Evolutionary conservation across 2,329 filamentous ascomycete species (phyloP).

Genomic region (Capronia coronata): DNA sequence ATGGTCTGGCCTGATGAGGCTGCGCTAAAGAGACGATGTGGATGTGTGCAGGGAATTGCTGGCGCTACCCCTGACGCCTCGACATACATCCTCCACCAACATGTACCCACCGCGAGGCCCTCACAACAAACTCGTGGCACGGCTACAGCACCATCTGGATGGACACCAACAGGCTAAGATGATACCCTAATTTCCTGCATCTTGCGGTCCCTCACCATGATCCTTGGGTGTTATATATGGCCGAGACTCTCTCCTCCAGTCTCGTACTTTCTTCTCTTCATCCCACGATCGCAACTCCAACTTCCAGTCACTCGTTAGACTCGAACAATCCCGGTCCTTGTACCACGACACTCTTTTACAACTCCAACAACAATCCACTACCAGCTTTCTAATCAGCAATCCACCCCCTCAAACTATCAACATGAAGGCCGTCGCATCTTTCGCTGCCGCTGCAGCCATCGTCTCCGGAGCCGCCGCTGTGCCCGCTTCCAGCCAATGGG

Average conservation of each 20-base stretch:
- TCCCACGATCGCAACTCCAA: conserved; percentile 23
- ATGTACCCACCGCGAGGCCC: conserved; percentile 3
- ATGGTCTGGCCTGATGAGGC: neutral
- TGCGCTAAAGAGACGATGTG: neutral
- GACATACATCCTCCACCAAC: conserved; percentile 12
- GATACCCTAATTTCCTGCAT: conserved; percentile 18
- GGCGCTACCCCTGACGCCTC: conserved; percentile 4
- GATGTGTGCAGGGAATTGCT: neutral
- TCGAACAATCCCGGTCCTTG: conserved; percentile 20
- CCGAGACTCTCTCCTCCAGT: conserved; percentile 1
- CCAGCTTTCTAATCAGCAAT: conserved; percentile 24
- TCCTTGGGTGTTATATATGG: conserved; percentile 10
- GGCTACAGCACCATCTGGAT: neutral
- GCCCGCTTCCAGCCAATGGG: conserved; percentile 15
- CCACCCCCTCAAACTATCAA: conserved; percentile 18
- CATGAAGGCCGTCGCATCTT: conserved; percentile 26
- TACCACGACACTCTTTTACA: conserved; percentile 26
- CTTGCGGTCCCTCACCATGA: neutral
- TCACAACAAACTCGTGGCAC: conserved; percentile 1
- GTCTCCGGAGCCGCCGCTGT: conserved; percentile 16
- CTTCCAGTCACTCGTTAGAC: conserved; percentile 25
- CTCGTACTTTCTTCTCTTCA: conserved; percentile 13
- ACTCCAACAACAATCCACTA: conserved; percentile 7
- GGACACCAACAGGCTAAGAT: conserved; percentile 12
- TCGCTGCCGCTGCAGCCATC: conserved; percentile 20